Evolutionary conservation across 73 alveolate species (phyloP).

Genomic region (Tetrahymena malaccensis): DNA sequence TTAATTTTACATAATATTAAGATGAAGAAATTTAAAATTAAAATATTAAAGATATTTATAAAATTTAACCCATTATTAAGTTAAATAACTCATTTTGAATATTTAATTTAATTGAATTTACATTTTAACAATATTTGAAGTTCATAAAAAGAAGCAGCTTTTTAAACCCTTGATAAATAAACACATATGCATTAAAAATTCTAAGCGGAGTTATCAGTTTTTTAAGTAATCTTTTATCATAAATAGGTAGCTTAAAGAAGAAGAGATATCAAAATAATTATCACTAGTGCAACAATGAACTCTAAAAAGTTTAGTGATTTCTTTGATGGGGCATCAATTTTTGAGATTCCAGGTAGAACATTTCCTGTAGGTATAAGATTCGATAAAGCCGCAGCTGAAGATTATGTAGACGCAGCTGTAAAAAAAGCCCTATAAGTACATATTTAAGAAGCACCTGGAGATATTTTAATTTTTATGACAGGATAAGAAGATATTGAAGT

Average conservation of each 20-base stretch:
- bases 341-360: slow-evolving; percentile 99
- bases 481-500: slow-evolving; percentile 99
- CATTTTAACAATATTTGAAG: no score
- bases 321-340: slow-evolving; percentile 98
- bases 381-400: slow-evolving; percentile 91
- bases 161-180: no score
- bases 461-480: slow-evolving; percentile 99
- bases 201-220: neutral
- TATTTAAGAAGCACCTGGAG: slow-evolving; percentile 90
- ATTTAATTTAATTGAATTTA: no score
- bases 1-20: no score
- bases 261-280: slow-evolving; percentile 95
- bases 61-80: no score
- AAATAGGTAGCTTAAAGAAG: slow-evolving; percentile 51
- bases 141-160: no score
- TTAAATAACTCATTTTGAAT: no score
- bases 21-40: no score
- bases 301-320: slow-evolving; percentile 94
- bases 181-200: no score
- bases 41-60: no score
- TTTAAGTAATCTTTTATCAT: neutral
- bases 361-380: slow-evolving; percentile 93
- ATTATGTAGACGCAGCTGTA: slow-evolving; percentile 99
- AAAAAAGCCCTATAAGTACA: slow-evolving; percentile 97
- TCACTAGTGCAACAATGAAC: slow-evolving; percentile 99